A percentile compares a stretch with the other conserved stretches of the same genome.
Evolutionary conservation across 75 land plant species (phyloP).

Genomic region (Ceratopteris richardii): DNA sequence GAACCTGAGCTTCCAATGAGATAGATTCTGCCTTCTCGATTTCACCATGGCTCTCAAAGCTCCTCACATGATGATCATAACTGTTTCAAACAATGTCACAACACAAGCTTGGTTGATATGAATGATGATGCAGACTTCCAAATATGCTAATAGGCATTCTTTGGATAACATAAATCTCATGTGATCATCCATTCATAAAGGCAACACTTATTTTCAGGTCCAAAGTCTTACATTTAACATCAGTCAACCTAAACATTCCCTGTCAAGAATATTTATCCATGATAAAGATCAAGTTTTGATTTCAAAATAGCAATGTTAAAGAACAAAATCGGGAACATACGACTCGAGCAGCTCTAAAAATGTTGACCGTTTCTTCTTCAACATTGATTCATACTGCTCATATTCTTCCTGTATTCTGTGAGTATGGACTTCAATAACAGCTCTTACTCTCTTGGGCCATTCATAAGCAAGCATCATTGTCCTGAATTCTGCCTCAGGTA

Average conservation of each 20-base stretch:
- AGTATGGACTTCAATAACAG: constrained; percentile 25
- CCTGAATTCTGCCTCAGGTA: constrained; percentile 27
- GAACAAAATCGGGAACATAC: constrained; percentile 8
- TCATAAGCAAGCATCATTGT: constrained; percentile 23
- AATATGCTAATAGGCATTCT: too few species aligned
- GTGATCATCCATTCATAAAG: too few species aligned
- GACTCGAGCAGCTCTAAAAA: constrained; percentile 17
- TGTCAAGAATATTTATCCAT: too few species aligned
- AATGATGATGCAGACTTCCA: too few species aligned
- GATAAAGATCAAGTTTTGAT: too few species aligned
- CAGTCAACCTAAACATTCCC: too few species aligned
- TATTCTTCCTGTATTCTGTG: constrained; percentile 34
- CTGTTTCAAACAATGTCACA: constrained; percentile 11
- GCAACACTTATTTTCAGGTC: too few species aligned
- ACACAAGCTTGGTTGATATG: too few species aligned
- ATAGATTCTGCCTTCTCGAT: constrained; percentile 18
- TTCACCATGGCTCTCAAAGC: constrained; percentile 24
- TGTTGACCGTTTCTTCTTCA: constrained; percentile 21
- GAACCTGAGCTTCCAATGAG: constrained; percentile 12
- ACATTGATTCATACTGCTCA: constrained; percentile 21
- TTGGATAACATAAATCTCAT: too few species aligned
- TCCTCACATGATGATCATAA: constrained; percentile 17
- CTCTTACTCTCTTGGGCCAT: constrained; percentile 33
- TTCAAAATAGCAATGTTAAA: too few species aligned
- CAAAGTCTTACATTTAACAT: too few species aligned